phyloP scores from a whole-genome alignment of 257 asterid species.

The Oldenlandia corymbosa region DNA sequence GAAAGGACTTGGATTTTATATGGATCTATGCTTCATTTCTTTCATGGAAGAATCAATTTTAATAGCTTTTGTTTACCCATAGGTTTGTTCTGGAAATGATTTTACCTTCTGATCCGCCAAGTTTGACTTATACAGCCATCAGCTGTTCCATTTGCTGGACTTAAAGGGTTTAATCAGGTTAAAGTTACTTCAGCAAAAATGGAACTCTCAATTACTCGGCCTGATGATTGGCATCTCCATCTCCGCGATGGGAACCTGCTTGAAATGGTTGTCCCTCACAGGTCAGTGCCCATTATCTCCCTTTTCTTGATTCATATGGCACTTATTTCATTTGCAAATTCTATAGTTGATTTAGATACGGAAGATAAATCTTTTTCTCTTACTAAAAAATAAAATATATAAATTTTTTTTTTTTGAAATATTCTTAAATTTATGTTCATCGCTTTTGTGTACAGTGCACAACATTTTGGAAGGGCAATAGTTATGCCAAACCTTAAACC shows the following conservation, averaged over 20 bases:
- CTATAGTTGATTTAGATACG: not conserved
- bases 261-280: constrained; percentile 68
- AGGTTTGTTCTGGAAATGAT: not conserved
- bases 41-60: not conserved
- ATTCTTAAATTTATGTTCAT: constrained; percentile 9
- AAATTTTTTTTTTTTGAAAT: not conserved
- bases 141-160: constrained; percentile 19
- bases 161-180: constrained; percentile 25
- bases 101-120: not conserved
- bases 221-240: constrained; percentile 99
- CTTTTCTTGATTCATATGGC: not conserved
- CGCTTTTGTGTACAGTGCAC: constrained; percentile 41
- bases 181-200: constrained; percentile 34
- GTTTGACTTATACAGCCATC: constrained; percentile 33
- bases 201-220: constrained; percentile 75
- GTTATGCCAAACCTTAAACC: constrained; percentile 93
- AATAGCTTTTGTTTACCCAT: not conserved
- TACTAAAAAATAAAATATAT: not conserved
- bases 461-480: constrained; percentile 84
- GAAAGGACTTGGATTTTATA: not conserved
- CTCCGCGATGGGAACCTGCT: constrained; percentile 95
- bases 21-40: not conserved
- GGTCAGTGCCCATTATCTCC: constrained; percentile 38
- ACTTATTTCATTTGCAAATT: not conserved
- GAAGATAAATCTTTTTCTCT: not conserved